A percentile compares a stretch with the other conserved stretches of the same genome.
Conservation (phyloP, 805 yeast species). For the Lachancea fermentati region DNA sequence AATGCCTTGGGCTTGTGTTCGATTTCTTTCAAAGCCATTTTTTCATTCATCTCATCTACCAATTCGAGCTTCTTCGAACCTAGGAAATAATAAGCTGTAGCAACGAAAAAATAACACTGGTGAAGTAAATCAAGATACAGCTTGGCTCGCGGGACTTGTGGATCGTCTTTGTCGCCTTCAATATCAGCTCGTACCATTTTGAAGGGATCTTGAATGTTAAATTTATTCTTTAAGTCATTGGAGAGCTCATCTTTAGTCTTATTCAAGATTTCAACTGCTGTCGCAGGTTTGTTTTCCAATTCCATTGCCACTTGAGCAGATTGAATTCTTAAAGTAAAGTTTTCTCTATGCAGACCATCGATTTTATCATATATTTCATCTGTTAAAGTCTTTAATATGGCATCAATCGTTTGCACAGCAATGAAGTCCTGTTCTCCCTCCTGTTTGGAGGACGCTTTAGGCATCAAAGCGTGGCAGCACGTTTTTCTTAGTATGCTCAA, state of each 20-base stretch:
- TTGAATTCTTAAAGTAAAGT: slow-evolving; percentile 43
- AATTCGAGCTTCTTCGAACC: slow-evolving; percentile 26
- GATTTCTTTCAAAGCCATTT: slow-evolving; percentile 14
- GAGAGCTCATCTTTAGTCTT: slow-evolving; percentile 34
- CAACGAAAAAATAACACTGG: slow-evolving; percentile 71
- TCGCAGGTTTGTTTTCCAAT: slow-evolving; percentile 42
- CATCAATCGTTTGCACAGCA: slow-evolving; percentile 41
- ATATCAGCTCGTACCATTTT: background rate
- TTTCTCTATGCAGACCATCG: slow-evolving; percentile 42
- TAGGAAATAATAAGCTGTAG: slow-evolving; percentile 33
- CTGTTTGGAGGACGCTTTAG: slow-evolving; percentile 12
- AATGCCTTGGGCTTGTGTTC: slow-evolving; percentile 10
- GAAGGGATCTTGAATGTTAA: slow-evolving; percentile 5
- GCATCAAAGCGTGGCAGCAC: slow-evolving; percentile 69
- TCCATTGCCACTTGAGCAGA: slow-evolving; percentile 66
- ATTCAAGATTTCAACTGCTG: slow-evolving; percentile 46
- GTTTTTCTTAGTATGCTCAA: slow-evolving; percentile 62
- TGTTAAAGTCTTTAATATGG: slow-evolving; percentile 62
- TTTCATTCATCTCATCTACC: slow-evolving; percentile 28
- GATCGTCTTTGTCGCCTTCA: background rate
- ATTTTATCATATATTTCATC: slow-evolving; percentile 48
- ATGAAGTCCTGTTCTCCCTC: slow-evolving; percentile 8
- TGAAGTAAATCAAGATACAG: slow-evolving; percentile 52
- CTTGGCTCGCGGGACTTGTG: slow-evolving; percentile 13
- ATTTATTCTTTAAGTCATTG: slow-evolving; percentile 20